Evolutionary conservation across 2,329 filamentous ascomycete genomes (phyloP), one percentile per base, ranked within the genome.

Genomic region (Ilyonectria mors-panacis): DNA sequence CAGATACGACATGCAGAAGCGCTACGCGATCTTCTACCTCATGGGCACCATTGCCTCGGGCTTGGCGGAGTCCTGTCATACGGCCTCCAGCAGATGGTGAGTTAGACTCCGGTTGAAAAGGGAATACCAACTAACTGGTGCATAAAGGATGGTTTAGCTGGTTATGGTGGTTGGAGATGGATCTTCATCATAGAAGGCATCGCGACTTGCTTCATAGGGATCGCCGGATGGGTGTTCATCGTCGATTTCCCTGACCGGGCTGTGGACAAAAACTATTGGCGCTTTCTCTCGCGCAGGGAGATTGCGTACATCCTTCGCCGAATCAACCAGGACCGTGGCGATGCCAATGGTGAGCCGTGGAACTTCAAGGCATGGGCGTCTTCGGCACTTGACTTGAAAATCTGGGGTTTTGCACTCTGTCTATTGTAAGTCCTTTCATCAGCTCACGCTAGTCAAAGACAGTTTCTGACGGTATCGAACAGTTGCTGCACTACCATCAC

Each of bases 1-100:
- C 70, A 83, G 90, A n/a, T 85, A 83, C 7, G 91, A 93, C 69
- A 89, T 92, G 51, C 90, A 89, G 39, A 86, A 92, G 28, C 85
- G 91, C 30, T 86, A 69, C 4, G 68, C 67, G 15, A 48, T 73
- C 9, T 76, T 77, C 59, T 77, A 78, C 69, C 70, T 75, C 13
- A 68, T 75, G 12, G 76, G 74, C n/a, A 67, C 65, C 57, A 64
- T 76, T 17, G 73, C 66, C 45, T 73, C 72, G 17, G 77, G 66
- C 4, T 76, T 44, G 69, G 69, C 9, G 76, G 75, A 0, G 66
- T 75, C 8, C 48, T 75, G n/a, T 72, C 73, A 2, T 73, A 69
- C 28, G 70, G 67, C 12, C 53, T 75, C 23, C 77, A 79, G 15
- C 79, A 81, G 8, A 77, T 86, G 26, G 37, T 17, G 6, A n/a